phyloP scores from a whole-genome alignment of 2,329 filamentous ascomycete genomes.

The Trichoderma brevicompactum region DNA sequence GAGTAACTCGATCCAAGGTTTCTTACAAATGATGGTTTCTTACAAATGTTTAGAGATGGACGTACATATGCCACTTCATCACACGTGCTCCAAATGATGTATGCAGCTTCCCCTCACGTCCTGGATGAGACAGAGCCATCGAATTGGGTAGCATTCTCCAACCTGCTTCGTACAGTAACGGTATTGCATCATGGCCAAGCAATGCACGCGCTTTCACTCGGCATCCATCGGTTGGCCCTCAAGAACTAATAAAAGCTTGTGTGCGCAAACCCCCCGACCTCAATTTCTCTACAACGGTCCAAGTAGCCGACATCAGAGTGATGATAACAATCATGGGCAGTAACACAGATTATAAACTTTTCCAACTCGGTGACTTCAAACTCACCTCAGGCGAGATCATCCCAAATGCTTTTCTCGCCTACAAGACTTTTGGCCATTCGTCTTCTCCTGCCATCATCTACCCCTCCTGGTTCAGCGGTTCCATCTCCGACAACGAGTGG shows the following conservation, averaged over 20 bases:
- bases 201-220: background rate
- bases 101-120: conserved; percentile 20
- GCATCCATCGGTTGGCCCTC: conserved; percentile 1
- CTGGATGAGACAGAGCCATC: background rate
- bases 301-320: background rate
- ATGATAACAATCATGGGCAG: conserved; percentile 12
- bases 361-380: conserved; percentile 66
- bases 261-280: background rate
- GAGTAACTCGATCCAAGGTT: background rate
- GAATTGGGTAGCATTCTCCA: background rate
- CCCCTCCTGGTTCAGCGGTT: conserved; percentile 70
- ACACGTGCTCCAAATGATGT: background rate
- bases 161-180: background rate
- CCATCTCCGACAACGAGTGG: conserved; percentile 75
- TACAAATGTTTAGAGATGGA: background rate
- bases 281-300: background rate
- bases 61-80: background rate
- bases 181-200: background rate
- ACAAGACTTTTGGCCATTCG: conserved; percentile 73
- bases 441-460: conserved; percentile 71
- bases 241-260: background rate
- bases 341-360: conserved; percentile 38
- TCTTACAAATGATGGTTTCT: background rate
- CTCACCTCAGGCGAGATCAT: conserved; percentile 68
- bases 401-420: conserved; percentile 69